Percentiles rank a stretch among this genome's conserved stretches.
These are phyloP conservation scores for Ormosia semicastrata DNA, from an alignment of 306 rosid genomes.

Conservation along the genomic window DNA sequence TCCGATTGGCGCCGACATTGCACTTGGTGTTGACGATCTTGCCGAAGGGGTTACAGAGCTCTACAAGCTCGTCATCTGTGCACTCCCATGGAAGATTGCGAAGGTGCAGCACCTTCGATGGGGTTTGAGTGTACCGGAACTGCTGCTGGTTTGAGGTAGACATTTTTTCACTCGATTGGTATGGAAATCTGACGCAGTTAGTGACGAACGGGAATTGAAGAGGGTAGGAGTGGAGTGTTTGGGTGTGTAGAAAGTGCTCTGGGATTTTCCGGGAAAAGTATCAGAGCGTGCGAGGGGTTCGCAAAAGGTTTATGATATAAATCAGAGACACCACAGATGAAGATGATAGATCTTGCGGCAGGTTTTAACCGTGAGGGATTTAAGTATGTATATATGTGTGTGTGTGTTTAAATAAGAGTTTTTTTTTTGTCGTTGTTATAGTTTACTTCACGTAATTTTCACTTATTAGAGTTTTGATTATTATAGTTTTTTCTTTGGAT, in stretches of 20 bases:
- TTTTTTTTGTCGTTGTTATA: too few species aligned
- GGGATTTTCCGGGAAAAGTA: slow-evolving; percentile 11
- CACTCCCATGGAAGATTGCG: slow-evolving; percentile 97
- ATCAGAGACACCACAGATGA: too few species aligned
- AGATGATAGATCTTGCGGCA: background rate
- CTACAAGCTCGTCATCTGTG: slow-evolving; percentile 74
- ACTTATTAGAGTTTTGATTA: too few species aligned
- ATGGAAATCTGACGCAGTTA: background rate
- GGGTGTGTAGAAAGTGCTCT: slow-evolving; percentile 27
- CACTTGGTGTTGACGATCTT: slow-evolving; percentile 92
- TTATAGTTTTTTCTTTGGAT: too few species aligned
- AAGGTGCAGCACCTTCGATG: slow-evolving; percentile 88
- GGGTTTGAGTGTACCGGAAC: slow-evolving; percentile 93
- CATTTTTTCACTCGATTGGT: slow-evolving; percentile 27
- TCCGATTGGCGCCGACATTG: slow-evolving; percentile 94
- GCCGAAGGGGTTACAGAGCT: slow-evolving; percentile 90
- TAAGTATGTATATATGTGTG: too few species aligned
- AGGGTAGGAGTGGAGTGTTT: slow-evolving; percentile 6
- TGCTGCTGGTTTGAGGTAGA: slow-evolving; percentile 73
- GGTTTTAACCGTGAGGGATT: too few species aligned
- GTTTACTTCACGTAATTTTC: too few species aligned
- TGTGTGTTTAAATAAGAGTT: too few species aligned
- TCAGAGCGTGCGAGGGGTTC: too few species aligned
- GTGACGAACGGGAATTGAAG: background rate
- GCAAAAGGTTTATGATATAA: too few species aligned